These are phyloP conservation scores for Diaporthe destruens DNA, from an alignment of 2,329 filamentous ascomycete genomes.

Conservation along the genomic window DNA sequence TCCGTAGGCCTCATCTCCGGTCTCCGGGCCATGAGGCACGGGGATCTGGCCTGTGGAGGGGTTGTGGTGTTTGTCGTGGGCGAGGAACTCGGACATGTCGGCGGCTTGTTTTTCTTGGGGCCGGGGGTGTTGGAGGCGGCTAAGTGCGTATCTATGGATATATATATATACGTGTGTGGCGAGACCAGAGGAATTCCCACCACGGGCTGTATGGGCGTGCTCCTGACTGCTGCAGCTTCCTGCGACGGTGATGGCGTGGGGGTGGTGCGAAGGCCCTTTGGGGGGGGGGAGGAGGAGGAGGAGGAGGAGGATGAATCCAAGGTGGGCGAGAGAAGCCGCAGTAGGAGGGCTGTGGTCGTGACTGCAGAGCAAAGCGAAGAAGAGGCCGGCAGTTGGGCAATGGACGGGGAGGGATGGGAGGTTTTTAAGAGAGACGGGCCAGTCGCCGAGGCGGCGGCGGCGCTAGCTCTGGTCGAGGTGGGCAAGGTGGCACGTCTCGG, in stretches of 20 bases:
- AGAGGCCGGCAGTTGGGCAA: not conserved
- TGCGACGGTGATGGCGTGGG: not conserved
- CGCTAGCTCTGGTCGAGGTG: not conserved
- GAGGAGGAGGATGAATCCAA: conserved; percentile 11
- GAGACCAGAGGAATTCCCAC: not conserved
- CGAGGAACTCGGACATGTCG: conserved; percentile 54
- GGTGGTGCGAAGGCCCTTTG: conserved; percentile 19
- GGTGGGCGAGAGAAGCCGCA: conserved; percentile 34
- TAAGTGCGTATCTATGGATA: not conserved
- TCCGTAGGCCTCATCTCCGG: conserved; percentile 62
- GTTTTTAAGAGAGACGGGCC: conserved; percentile 28
- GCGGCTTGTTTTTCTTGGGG: not conserved
- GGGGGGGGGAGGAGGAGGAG: no score
- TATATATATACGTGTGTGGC: not conserved
- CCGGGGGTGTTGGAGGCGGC: not conserved
- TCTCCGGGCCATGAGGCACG: conserved; percentile 65
- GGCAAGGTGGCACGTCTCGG: conserved; percentile 7
- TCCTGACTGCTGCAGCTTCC: conserved; percentile 1
- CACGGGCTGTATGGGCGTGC: not conserved
- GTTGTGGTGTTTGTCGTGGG: conserved; percentile 57
- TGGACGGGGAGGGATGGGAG: conserved; percentile 20
- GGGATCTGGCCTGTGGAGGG: conserved; percentile 65
- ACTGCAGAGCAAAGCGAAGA: conserved; percentile 34
- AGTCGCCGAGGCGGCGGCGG: not conserved
- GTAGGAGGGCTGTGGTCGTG: conserved; percentile 20